phyloP scores from a whole-genome alignment of 2,329 filamentous ascomycete genomes.

The Cercospora janseana region DNA sequence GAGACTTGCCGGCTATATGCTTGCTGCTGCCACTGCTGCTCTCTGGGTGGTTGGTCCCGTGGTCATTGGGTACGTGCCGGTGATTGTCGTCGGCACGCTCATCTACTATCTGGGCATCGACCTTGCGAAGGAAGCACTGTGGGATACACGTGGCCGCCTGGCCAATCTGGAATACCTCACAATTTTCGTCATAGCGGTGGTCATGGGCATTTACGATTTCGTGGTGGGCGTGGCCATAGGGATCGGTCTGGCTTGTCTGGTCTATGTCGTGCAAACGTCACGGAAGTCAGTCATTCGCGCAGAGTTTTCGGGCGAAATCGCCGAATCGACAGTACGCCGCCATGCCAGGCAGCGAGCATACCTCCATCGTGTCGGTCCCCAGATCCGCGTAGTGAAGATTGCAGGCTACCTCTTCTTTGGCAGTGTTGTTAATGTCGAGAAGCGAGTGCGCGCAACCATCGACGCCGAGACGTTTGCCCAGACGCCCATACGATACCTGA shows the following conservation, averaged over 20 bases:
- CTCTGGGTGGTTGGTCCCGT: slow-evolving; percentile 83
- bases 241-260: slow-evolving; percentile 86
- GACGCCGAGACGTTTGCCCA: slow-evolving; percentile 75
- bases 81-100: slow-evolving; percentile 93
- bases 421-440: slow-evolving; percentile 92
- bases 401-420: slow-evolving; percentile 97
- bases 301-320: slow-evolving; percentile 84
- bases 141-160: slow-evolving; percentile 83
- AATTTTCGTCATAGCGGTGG: slow-evolving; percentile 80
- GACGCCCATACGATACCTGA: slow-evolving; percentile 81
- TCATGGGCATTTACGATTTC: slow-evolving; percentile 97
- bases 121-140: slow-evolving; percentile 81
- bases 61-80: slow-evolving; percentile 89
- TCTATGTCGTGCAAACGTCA: slow-evolving; percentile 87
- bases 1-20: slow-evolving; percentile 78
- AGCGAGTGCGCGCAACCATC: slow-evolving; percentile 76
- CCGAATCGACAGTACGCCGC: slow-evolving; percentile 86
- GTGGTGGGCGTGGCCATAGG: slow-evolving; percentile 90
- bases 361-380: slow-evolving; percentile 76
- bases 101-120: slow-evolving; percentile 96
- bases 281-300: slow-evolving; percentile 84
- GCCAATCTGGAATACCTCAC: slow-evolving; percentile 86
- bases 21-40: slow-evolving; percentile 75
- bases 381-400: slow-evolving; percentile 88
- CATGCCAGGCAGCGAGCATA: slow-evolving; percentile 88